These are phyloP conservation scores for Trypanosoma lewisi DNA, from an alignment of 208 protist genomes.

Conservation along the genomic window DNA sequence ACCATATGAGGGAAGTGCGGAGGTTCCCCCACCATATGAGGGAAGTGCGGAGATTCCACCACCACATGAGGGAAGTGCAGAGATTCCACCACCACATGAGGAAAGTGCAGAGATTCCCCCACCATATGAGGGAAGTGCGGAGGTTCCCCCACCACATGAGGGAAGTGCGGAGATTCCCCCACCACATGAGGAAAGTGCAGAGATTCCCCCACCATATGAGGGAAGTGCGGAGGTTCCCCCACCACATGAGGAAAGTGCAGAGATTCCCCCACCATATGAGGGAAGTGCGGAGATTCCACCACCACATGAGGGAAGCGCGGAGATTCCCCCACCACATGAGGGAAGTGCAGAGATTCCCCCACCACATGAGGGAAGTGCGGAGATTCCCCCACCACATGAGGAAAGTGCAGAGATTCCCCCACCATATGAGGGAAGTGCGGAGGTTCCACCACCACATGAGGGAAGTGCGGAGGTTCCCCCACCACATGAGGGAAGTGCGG, in stretches of 20 bases:
- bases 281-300: not conserved
- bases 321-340: not conserved
- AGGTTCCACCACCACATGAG: not conserved
- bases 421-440: not conserved
- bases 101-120: not conserved
- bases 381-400: not conserved
- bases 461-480: not conserved
- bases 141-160: not conserved
- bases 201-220: not conserved
- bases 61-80: not conserved
- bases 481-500: not conserved
- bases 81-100: not conserved
- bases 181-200: not conserved
- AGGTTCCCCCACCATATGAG: not conserved
- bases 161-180: not conserved
- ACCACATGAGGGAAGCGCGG: not conserved
- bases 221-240: not conserved
- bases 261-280: not conserved
- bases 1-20: not conserved
- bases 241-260: not conserved
- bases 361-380: not conserved
- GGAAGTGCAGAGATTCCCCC: not conserved
- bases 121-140: not conserved
- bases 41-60: not conserved
- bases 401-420: not conserved